Conservation (phyloP, 805 yeast species). For the Zygosaccharomyces kombuchaensis region DNA sequence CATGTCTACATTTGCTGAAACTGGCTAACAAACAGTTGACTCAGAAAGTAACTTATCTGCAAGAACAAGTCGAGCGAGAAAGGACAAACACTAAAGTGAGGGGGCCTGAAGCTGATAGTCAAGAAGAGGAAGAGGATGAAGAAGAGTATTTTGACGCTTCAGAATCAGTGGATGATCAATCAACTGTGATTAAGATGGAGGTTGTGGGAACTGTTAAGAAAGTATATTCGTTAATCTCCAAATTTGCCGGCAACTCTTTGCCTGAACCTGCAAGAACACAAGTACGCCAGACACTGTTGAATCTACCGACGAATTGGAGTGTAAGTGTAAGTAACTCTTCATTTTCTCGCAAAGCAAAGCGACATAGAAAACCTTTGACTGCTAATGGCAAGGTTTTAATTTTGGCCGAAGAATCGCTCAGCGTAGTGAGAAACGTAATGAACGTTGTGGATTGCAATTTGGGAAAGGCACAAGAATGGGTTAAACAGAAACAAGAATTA, state of each 20-base stretch:
- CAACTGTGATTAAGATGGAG: constrained; percentile 62
- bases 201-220: constrained; percentile 85
- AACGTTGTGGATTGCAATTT: constrained; percentile 81
- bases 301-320: constrained; percentile 74
- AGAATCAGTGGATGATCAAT: constrained; percentile 24
- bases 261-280: constrained; percentile 77
- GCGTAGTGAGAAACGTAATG: constrained; percentile 79
- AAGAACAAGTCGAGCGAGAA: constrained; percentile 51
- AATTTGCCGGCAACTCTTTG: constrained; percentile 69
- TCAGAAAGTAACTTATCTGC: constrained; percentile 59
- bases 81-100: constrained; percentile 22
- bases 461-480: constrained; percentile 84
- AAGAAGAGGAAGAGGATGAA: constrained; percentile 14
- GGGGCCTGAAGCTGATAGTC: constrained; percentile 11
- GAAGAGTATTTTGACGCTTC: constrained; percentile 36
- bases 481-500: constrained; percentile 42
- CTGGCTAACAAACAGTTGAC: constrained; percentile 76
- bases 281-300: constrained; percentile 72
- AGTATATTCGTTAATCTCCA: constrained; percentile 79
- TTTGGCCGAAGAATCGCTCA: constrained; percentile 84
- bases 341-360: constrained; percentile 12
- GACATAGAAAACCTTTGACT: constrained; percentile 25
- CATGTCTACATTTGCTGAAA: constrained; percentile 73
- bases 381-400: constrained; percentile 70
- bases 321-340: constrained; percentile 31